Evolutionary conservation across 495 filamentous ascomycete species (phyloP).

Genomic region (Podospora australis): DNA sequence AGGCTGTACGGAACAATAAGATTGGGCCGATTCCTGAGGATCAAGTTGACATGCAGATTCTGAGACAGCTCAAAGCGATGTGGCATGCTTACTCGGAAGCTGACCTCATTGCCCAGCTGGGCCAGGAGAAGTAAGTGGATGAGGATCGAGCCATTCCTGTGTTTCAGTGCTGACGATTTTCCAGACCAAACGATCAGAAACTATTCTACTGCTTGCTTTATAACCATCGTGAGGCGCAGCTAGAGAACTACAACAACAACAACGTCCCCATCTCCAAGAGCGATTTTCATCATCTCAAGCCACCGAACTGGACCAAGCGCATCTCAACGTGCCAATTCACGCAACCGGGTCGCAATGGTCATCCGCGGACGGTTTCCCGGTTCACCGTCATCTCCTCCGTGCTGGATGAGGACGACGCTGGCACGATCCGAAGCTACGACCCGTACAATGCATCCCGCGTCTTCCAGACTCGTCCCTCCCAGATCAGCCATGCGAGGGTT

Average conservation of each 20-base stretch:
- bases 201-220: constrained; percentile 81
- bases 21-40: constrained; percentile 30
- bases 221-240: constrained; percentile 69
- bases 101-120: constrained; percentile 58
- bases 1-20: constrained; percentile 20
- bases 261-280: constrained; percentile 72
- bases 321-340: constrained; percentile 47
- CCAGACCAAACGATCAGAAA: constrained; percentile 78
- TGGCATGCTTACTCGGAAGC: constrained; percentile 78
- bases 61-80: constrained; percentile 77
- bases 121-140: constrained; percentile 55
- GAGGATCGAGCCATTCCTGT: accelerated
- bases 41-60: constrained; percentile 69
- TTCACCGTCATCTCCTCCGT: constrained; percentile 65
- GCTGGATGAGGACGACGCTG: constrained; percentile 29
- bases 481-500: constrained; percentile 51
- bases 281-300: constrained; percentile 77
- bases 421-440: constrained; percentile 61
- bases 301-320: constrained; percentile 40
- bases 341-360: constrained; percentile 33
- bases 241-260: constrained; percentile 75
- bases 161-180: constrained; percentile 18
- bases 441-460: constrained; percentile 68
- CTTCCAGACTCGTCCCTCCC: constrained; percentile 30
- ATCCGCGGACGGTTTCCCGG: constrained; percentile 54